These are phyloP conservation scores for Clarireedia hainanense DNA, from an alignment of 2,329 filamentous ascomycete species.

Conservation along the genomic window DNA sequence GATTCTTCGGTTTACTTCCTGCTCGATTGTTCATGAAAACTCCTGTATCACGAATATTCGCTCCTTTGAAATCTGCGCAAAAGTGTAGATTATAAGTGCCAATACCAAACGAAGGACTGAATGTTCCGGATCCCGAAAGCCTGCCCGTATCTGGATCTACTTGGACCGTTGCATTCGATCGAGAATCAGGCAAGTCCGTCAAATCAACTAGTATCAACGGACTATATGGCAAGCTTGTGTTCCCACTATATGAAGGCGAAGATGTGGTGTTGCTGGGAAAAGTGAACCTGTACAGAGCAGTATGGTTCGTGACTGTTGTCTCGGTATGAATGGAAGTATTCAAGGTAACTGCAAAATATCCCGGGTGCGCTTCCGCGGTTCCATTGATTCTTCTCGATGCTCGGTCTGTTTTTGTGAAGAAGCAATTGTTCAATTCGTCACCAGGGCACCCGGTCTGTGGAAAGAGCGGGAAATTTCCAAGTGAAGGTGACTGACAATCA, in stretches of 20 bases:
- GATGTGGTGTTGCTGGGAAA: conserved; percentile 37
- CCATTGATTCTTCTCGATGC: conserved; percentile 33
- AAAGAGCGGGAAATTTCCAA: conserved; percentile 72
- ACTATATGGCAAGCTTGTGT: conserved; percentile 26
- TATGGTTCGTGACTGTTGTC: conserved; percentile 58
- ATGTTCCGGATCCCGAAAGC: conserved; percentile 53
- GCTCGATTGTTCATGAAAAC: conserved; percentile 53
- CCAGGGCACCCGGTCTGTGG: conserved; percentile 53
- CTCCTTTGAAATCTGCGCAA: conserved; percentile 59
- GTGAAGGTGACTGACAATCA: conserved; percentile 38
- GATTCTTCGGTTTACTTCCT: conserved; percentile 37
- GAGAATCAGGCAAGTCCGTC: conserved; percentile 53
- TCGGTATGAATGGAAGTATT: conserved; percentile 50
- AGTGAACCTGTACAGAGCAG: conserved; percentile 59
- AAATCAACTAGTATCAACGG: conserved; percentile 61
- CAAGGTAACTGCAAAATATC: conserved; percentile 56
- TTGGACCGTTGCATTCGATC: conserved; percentile 46
- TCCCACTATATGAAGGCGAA: no score
- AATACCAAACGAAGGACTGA: conserved; percentile 56
- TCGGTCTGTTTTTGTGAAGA: conserved; percentile 44
- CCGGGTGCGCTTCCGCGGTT: conserved; percentile 50
- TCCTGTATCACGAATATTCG: conserved; percentile 49
- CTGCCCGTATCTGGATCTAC: conserved; percentile 50
- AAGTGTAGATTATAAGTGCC: conserved; percentile 55
- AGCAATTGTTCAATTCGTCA: conserved; percentile 54